Base-by-base conservation (phyloP, 2,329 filamentous ascomycete genomes). In the Reticulascus tulasneorum region DNA sequence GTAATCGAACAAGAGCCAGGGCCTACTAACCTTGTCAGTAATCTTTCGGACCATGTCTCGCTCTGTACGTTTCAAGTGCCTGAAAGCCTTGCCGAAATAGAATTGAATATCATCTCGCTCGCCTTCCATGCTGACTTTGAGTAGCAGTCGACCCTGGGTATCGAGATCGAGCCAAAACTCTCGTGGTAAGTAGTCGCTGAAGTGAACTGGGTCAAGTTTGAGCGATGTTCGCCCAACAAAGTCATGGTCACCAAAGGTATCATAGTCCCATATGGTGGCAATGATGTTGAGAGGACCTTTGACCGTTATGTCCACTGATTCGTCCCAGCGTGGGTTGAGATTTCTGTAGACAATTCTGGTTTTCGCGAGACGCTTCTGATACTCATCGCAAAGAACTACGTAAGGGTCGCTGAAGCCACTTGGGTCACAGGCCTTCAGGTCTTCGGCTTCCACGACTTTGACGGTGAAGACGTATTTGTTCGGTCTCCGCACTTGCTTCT, bases 91-190 rank as follows among this genome's bases (percentile, higher is more conserved):
- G 51, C 90, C 93, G 61, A 97, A 97, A 55, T 96, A 91, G 61
- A 98, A 98, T 53, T 96, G 87, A 40, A 98, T 98, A 56, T 98
- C 93, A 56, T 98, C 93, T 45, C 93, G 79, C 64, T 98, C 93
- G 33, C 93, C 93, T 64, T 98, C 93, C 93, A 98, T 98, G 56
- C 89, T 96, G 34, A 98, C 89, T 45, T 91, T 79, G 34, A 98
- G 77, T 38, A 98, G 65, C 21, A 98, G 64, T 33, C 91, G 78
- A 7, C 93, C 93, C 60, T 98, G 93, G 0, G 91, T 95, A 58
- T 98, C 93, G 29, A 98, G 76, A 55, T 97, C 91, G 13, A 98
- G 77, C 93, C 93, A 98, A 59, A 95, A 97, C 60, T 98, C 93
- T 45, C 90, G 79, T 12, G 93, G 93, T 48, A 97, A 71, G 56